Base-by-base conservation (phyloP, 1,284 basidiomycete species). In the Leccinum ponderosum region DNA sequence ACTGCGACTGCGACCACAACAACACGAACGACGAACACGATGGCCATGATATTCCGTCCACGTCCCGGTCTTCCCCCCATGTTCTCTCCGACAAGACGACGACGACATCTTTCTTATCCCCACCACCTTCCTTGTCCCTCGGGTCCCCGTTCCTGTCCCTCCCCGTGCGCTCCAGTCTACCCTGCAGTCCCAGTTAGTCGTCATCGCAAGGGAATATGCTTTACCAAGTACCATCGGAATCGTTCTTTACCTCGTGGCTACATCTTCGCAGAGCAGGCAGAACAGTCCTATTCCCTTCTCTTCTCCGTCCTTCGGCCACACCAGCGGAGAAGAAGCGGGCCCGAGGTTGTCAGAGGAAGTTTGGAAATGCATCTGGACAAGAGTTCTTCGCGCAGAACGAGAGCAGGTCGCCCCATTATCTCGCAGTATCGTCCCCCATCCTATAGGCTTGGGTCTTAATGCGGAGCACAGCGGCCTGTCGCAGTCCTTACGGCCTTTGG, bases 151-250 rank as follows among this genome's bases (percentile, higher is more conserved):
- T 29, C 27, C 27, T 29, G 27, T 29, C 27, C 27, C 27, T 29
- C 27, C 27, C 27, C 27, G 27, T 29, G 86, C 91, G 2, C 79
- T 94, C 0, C 83, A 91, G 68, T 78, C 90, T 9, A 89, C 84
- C 1, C 76, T 93, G 4, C 86, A 90, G 59, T 81, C 85, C 2
- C 91, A 93, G 68, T 77, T 93, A 6, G 77, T 78, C 48, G 89
- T 90, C n/a, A 93, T 93, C 57, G 90, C 93, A n/a, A 87, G 87
- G 71, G 93, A 95, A 75, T 95, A 94, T 71, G 89, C 89, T 8
- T 79, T 95, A 12, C 93, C 93, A 1, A 93, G 89, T 66, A 90
- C 89, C 0, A 75, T 83, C 14, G 93, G 93, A 14, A 77, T 95
- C 58, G 78, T 93, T 50, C 78, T 95, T 3, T 95, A 93, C 71